Conservation (phyloP, 805 yeast genomes). For the Yamadazyma sp. region DNA sequence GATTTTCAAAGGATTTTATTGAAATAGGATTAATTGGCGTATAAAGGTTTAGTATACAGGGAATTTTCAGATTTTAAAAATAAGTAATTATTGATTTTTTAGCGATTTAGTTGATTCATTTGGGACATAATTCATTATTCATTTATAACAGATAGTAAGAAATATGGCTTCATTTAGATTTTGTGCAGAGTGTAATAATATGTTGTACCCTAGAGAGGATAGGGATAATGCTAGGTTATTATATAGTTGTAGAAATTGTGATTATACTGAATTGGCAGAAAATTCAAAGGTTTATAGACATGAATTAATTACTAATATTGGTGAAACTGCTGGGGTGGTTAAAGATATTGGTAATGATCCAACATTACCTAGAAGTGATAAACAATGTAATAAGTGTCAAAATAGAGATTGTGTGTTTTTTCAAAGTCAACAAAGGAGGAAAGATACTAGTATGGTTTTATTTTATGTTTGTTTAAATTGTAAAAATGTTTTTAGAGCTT, state of each 20-base stretch:
- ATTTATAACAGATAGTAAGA: too few relatives aligned
- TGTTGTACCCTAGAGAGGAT: constrained; percentile 97
- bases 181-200: constrained; percentile 95
- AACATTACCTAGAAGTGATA: constrained; percentile 94
- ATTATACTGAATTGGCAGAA: constrained; percentile 88
- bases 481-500: constrained; percentile 62
- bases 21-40: too few relatives aligned
- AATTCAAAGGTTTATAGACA: constrained; percentile 87
- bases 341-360: constrained; percentile 96
- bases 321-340: constrained; percentile 95
- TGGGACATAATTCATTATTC: too few relatives aligned
- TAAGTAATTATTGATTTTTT: too few relatives aligned
- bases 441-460: constrained; percentile 92
- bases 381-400: constrained; percentile 87
- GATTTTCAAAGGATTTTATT: too few relatives aligned
- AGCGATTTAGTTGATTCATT: too few relatives aligned
- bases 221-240: constrained; percentile 70
- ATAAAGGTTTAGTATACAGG: too few relatives aligned
- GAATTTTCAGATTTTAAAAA: too few relatives aligned
- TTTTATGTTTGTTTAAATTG: constrained; percentile 91
- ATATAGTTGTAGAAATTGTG: constrained; percentile 92
- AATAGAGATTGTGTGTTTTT: constrained; percentile 91
- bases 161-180: constrained; percentile 89
- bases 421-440: constrained; percentile 92
- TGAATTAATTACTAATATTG: constrained; percentile 87